These are phyloP conservation scores for Jimgerdemannia lactiflua DNA, from an alignment of 192 early-diverging fungal species.

Conservation along the genomic window DNA sequence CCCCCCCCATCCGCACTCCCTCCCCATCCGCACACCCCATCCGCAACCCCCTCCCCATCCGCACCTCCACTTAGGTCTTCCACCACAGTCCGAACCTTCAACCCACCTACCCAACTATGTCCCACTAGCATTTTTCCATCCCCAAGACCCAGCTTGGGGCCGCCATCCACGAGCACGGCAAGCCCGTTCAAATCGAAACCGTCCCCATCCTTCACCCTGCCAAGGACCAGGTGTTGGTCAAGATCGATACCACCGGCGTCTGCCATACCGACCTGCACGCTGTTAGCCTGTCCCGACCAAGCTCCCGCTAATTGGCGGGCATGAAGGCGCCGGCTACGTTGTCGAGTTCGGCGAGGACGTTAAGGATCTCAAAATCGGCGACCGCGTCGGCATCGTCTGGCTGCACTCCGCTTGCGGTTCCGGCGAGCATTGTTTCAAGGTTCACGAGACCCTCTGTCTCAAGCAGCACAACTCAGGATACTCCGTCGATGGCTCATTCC, in stretches of 20 bases:
- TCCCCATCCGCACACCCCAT: too few species aligned
- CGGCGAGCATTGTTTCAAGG: slow-evolving; percentile 1
- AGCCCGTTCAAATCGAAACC: background rate
- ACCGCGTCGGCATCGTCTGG: slow-evolving; percentile 4
- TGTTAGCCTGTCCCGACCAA: background rate
- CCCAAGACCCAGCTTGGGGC: background rate
- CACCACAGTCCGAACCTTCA: too few species aligned
- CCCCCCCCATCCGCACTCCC: too few species aligned
- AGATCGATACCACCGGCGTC: background rate
- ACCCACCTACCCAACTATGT: too few species aligned
- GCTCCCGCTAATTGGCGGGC: background rate
- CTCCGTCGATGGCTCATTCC: slow-evolving; percentile 1
- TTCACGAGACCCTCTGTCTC: background rate
- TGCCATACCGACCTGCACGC: slow-evolving; percentile 3
- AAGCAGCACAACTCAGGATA: background rate
- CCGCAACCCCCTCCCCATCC: too few species aligned
- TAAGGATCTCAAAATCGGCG: background rate
- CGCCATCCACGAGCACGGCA: background rate
- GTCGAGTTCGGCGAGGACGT: background rate
- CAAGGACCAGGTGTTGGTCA: slow-evolving; percentile 3
- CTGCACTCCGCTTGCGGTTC: background rate
- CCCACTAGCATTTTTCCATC: too few species aligned
- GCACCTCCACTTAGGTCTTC: too few species aligned
- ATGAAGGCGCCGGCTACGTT: slow-evolving; percentile 3
- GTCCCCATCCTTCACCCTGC: background rate